Conservation (phyloP, 495 filamentous ascomycete species). For the Lophiotrema nucula region DNA sequence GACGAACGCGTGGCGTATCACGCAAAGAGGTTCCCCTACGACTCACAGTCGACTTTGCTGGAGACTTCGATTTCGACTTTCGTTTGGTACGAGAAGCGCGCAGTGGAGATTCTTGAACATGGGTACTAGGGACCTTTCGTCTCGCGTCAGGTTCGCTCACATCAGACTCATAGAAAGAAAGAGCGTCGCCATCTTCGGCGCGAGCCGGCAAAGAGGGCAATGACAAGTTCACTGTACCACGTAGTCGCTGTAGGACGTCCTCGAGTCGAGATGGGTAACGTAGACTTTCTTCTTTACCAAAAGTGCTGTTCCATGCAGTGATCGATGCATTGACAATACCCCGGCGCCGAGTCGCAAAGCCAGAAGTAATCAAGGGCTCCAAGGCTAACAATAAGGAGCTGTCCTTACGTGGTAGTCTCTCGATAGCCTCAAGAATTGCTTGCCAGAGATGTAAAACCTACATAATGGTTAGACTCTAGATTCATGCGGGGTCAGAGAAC, state of each 20-base stretch:
- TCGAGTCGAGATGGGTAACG: constrained; percentile 51
- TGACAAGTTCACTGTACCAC: constrained; percentile 47
- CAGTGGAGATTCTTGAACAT: constrained; percentile 18
- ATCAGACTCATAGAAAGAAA: constrained; percentile 27
- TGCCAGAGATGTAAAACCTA: constrained; percentile 40
- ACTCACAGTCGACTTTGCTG: neutral
- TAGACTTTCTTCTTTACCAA: constrained; percentile 48
- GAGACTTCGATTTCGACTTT: constrained; percentile 1
- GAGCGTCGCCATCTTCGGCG: constrained; percentile 3
- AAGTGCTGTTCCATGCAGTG: constrained; percentile 59
- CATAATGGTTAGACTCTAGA: constrained; percentile 15
- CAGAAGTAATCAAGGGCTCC: constrained; percentile 54
- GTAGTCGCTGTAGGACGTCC: constrained; percentile 49
- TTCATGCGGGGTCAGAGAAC: no score
- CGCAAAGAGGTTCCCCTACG: constrained; percentile 13
- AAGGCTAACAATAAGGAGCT: constrained; percentile 47
- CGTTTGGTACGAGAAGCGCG: neutral
- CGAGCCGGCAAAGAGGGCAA: constrained; percentile 49
- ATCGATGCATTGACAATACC: constrained; percentile 54
- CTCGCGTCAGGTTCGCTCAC: neutral
- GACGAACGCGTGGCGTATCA: constrained; percentile 20
- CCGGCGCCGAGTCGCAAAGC: constrained; percentile 56
- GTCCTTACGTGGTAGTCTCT: constrained; percentile 42
- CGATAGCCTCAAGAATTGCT: constrained; percentile 26
- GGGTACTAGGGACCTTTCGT: neutral